Evolutionary conservation across 805 yeast genomes (phyloP), one percentile per base, ranked within the genome.

Genomic region (Torulaspora quercuum): DNA sequence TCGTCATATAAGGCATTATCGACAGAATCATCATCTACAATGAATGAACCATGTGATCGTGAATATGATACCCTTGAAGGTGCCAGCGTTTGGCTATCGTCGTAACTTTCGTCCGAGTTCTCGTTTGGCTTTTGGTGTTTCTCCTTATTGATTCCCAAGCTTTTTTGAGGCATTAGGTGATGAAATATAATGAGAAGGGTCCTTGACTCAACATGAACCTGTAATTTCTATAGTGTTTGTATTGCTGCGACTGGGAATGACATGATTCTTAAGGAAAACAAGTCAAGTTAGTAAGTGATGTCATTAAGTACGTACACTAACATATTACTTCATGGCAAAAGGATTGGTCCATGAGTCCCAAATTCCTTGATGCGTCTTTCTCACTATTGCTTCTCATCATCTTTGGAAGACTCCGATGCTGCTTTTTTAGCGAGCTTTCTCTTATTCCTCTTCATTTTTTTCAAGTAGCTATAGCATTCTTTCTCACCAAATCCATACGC

Each of bases 401-500:
- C 35, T 12, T 23, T 17, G 9, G 25, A 9, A 10, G 30, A 37
- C 21, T 16, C 11, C 5, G 23, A 19, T 12, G 31, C 41, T 22
- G 22, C 17, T 29, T 53, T 54, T 38, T 53, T 48, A 19, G 45
- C 51, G 32, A 43, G 49, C 37, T 48, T 57, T 39, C 47, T 53
- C 45, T 60, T 53, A 35, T 49, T 49, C 44, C 55, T 57, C 39
- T 56, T 56, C 45, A 50, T 25, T 39, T 60, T 59, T 42, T 61
- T 59, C 20, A 57, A 41, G 37, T 52, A 50, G 32, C 57, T 46
- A 36, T 61, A 61, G 28, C 58, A 53, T 10, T 59, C 59, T 16
- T 46, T 50, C 23, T 72, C 82, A 47, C 81, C 86, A 84, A 88
- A 88, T 3, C 79, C 92, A 56, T 83, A 92, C n/a, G 81, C 49